Evolutionary conservation across 805 yeast genomes (phyloP).

Genomic region (Yarrowia yakushimensis): DNA sequence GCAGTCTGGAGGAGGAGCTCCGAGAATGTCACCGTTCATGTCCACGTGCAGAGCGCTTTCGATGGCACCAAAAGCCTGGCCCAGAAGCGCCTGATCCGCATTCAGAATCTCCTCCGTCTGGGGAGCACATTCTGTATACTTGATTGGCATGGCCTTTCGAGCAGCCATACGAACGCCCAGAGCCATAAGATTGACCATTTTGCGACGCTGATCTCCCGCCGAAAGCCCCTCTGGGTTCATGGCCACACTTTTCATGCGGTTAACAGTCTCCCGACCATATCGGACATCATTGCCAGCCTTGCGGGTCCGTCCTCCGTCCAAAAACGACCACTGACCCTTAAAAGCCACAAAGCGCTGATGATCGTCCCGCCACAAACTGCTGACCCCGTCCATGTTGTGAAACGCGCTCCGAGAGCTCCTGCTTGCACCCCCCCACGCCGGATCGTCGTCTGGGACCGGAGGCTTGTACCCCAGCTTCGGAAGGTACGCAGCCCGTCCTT

Average conservation of each 20-base stretch:
- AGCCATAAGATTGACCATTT: slow-evolving; percentile 3
- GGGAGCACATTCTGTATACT: background rate
- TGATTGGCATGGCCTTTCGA: background rate
- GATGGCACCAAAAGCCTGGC: slow-evolving; percentile 2
- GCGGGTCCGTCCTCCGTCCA: slow-evolving; percentile 9
- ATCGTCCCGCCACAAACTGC: slow-evolving; percentile 6
- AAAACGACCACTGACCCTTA: slow-evolving; percentile 5
- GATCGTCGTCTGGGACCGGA: background rate
- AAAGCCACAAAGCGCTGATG: slow-evolving; percentile 17
- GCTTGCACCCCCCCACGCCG: background rate
- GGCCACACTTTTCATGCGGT: background rate
- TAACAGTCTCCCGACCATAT: background rate
- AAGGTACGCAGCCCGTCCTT: background rate
- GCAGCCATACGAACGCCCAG: background rate
- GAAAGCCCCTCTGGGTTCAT: background rate
- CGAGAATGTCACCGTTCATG: background rate
- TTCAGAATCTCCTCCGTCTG: background rate
- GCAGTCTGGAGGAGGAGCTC: background rate
- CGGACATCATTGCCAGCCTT: slow-evolving; percentile 7
- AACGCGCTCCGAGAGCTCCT: background rate
- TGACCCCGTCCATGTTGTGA: background rate
- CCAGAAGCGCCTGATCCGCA: background rate
- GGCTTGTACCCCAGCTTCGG: slow-evolving; percentile 1
- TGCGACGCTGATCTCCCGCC: background rate
- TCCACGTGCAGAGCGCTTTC: slow-evolving; percentile 4